Conservation (phyloP, 1,284 basidiomycete species). For the Mycena citricolor region DNA sequence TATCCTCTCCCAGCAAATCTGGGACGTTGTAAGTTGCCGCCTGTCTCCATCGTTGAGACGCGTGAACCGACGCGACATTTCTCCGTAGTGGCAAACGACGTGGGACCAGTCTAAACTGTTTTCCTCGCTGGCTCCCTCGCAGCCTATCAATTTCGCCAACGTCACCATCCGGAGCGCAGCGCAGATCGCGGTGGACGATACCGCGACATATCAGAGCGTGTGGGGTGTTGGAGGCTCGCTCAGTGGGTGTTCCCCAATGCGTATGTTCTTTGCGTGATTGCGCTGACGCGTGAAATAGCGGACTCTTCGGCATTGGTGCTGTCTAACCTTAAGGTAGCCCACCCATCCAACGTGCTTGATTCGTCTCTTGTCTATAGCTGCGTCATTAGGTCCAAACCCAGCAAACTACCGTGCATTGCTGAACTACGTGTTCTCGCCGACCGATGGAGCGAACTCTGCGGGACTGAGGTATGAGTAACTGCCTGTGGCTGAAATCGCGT, state of each 20-base stretch:
- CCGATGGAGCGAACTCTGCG: slow-evolving; percentile 48
- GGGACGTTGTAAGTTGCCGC: slow-evolving; percentile 39
- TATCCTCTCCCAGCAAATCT: slow-evolving; percentile 40
- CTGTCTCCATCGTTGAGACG: neutral
- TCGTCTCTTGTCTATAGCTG: no score
- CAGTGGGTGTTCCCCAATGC: slow-evolving; percentile 36
- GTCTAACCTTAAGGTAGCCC: slow-evolving; percentile 48
- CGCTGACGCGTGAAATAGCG: slow-evolving; percentile 32
- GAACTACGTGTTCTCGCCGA: slow-evolving; percentile 44
- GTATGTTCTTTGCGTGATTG: slow-evolving; percentile 1
- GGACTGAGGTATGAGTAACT: slow-evolving; percentile 41
- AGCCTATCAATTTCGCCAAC: slow-evolving; percentile 54
- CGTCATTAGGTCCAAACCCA: slow-evolving; percentile 38
- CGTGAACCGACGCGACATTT: neutral
- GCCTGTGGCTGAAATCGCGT: neutral
- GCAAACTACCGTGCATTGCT: slow-evolving; percentile 48
- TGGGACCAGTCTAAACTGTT: slow-evolving; percentile 56
- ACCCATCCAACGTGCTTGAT: neutral
- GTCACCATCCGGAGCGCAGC: slow-evolving; percentile 45
- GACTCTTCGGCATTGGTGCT: slow-evolving; percentile 52
- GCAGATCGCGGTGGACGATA: slow-evolving; percentile 48
- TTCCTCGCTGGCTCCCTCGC: slow-evolving; percentile 42
- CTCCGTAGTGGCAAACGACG: slow-evolving; percentile 63
- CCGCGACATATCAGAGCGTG: slow-evolving; percentile 43
- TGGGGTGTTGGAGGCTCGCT: slow-evolving; percentile 52